Conservation (phyloP, 192 early-diverging fungal species). For the Helicostylum pulchrum region DNA sequence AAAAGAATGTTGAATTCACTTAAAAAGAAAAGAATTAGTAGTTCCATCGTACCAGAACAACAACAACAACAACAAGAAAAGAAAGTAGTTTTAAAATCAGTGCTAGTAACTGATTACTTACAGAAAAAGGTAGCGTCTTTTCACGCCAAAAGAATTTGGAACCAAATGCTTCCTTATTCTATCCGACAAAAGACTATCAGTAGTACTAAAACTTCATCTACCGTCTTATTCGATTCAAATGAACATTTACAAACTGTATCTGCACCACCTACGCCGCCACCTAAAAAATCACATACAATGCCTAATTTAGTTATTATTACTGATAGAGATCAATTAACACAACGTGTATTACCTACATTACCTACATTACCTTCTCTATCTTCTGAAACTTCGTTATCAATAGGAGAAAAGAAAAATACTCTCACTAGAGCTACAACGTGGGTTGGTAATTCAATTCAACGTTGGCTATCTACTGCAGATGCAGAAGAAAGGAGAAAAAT, state of each 20-base stretch:
- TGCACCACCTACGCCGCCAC: slow-evolving; percentile 2
- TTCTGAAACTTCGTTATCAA: not conserved
- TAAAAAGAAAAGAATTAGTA: not conserved
- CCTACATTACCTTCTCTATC: not conserved
- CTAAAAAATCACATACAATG: not conserved
- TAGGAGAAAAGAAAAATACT: not conserved
- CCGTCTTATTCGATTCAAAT: slow-evolving; percentile 7
- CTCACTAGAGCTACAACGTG: slow-evolving; percentile 11
- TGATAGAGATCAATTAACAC: not conserved
- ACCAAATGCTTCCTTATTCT: slow-evolving; percentile 3
- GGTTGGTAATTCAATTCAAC: slow-evolving; percentile 10
- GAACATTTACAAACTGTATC: not conserved
- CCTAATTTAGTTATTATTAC: not conserved
- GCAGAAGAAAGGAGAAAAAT: slow-evolving; percentile 10
- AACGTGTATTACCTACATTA: slow-evolving; percentile 1
- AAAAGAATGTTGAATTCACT: not conserved
- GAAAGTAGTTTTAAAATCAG: not conserved
- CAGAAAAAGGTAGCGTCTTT: not conserved
- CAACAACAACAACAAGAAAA: not conserved
- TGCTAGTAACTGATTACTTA: not conserved
- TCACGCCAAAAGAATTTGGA: slow-evolving; percentile 12
- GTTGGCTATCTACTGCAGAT: not conserved
- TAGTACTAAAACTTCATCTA: not conserved
- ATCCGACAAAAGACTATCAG: not conserved
- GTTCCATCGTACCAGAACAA: slow-evolving; percentile 10